Evolutionary conservation across 2,329 filamentous ascomycete genomes (phyloP), one percentile per base, ranked within the genome.

Genomic region (Myriosclerotinia scirpicola): DNA sequence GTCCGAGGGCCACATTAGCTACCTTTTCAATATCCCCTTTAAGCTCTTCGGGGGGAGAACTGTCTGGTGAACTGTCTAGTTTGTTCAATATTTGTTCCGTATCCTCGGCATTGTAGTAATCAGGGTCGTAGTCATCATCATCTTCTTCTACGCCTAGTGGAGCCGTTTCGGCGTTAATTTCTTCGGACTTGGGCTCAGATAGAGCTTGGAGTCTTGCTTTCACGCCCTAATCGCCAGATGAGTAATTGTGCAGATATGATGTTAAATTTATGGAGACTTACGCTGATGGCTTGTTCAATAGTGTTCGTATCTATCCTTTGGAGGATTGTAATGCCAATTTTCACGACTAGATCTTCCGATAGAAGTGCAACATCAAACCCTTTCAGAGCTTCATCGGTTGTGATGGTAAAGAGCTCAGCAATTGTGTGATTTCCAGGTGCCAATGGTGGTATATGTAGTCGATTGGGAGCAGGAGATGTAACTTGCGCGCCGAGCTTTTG

Each of bases 81-180:
- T 91, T 91, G 77, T 94, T 91, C 59, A 90, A 79, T 42, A 92
- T 88, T 74, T 94, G 90, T 73, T 93, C 90, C 0, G 86, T 86
- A 71, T 92, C 88, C 76, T 96, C 92, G 46, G 87, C 86, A 67
- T 60, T 59, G 38, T 89, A 87, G 72, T 92, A 93, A 74, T 96
- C 91, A 0, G 94, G 93, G 74, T 97, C 94, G 75, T 97, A 97
- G 73, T 97, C 92, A 71, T 96, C 92, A 26, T 97, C 93, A 53
- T 96, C 93, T 11, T 90, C 88, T 8, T 90, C 87, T 4, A 91
- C 87, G 36, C 85, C 86, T 2, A 89, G 77, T 1, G 84, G 85
- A 17, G 84, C 81, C 2, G 86, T 88, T 64, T 86, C 84, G 9
- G 86, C 81, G 69, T 86, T 85, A 38, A 86, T 78, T 73, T 67